A percentile compares a stretch with the other conserved stretches of the same genome.
These are phyloP conservation scores for Nelumbo lutea DNA, from an alignment of 164 flowering plant genomes.

Conservation along the genomic window DNA sequence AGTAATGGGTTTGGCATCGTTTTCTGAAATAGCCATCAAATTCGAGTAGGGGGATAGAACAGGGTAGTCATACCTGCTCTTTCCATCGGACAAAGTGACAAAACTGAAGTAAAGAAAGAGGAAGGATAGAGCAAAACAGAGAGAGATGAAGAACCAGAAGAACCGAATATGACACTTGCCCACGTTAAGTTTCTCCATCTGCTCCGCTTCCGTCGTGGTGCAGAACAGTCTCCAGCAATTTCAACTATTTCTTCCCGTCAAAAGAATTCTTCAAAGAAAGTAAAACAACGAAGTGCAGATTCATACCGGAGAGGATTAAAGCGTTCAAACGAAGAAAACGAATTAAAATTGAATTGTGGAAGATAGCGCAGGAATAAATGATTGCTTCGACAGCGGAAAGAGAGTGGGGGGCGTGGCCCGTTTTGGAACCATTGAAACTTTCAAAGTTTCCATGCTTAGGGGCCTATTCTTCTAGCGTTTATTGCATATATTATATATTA, in stretches of 20 bases:
- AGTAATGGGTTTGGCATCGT: not conserved
- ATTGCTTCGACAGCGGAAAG: not conserved
- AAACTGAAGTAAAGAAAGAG: not conserved
- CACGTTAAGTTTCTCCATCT: not conserved
- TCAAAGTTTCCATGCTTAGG: not conserved
- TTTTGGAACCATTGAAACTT: not conserved
- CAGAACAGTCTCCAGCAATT: not conserved
- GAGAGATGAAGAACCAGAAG: not conserved
- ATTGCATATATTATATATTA: no score
- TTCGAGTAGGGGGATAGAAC: not conserved
- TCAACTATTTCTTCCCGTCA: not conserved
- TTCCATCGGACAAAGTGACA: not conserved
- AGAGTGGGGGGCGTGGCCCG: not conserved
- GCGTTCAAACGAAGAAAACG: no score
- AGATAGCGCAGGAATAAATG: not conserved
- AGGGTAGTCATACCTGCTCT: not conserved
- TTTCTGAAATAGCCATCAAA: not conserved
- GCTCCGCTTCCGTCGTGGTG: not conserved
- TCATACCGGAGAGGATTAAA: not conserved
- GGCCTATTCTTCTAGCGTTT: no score
- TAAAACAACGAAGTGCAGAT: not conserved
- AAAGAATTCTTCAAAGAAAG: not conserved
- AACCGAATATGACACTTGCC: not conserved
- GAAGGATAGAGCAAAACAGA: not conserved
- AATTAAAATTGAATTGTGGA: not conserved